Base-by-base conservation (phyloP, 192 early-diverging fungal species). In the Coemansia sp. region DNA sequence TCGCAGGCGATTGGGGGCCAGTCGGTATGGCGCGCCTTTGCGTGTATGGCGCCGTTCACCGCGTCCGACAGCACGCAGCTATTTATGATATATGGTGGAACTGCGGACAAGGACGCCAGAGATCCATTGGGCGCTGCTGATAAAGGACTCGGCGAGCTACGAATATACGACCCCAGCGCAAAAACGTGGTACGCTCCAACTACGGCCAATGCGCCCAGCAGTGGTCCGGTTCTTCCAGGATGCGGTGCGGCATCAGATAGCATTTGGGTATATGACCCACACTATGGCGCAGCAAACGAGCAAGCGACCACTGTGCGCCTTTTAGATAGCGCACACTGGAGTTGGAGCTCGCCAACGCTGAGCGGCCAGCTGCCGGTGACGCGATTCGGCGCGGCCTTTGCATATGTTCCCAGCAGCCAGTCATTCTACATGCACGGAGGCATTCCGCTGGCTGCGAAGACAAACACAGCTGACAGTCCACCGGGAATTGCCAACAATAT, bases 381-480 rank as follows among this genome's bases (percentile, higher is more conserved):
- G 32, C 52, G 58, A n/a, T 68, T 65, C 22, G 77, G 66, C 25
- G 62, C 62, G 15, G 77, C 64, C 0, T 69, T 65, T 40, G 62
- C 62, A 0, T 63, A 64, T 58, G 61, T 60, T 3, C 40, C 60
- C 0, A 21, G 49, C 32, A 58, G 40, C 9, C 48, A 58, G 19
- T 19, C 39, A 5, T 59, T 79, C 36, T 79, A 68, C 53, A 64
- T 79, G 41, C 66, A 74, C 53, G 77, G 70, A 45, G 77, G 77
- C 28, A 56, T 62, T 9, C 70, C 77, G 20, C 23, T 74, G 42
- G 43, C 45, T 27, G 56, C 28, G 19, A 39, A 46, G 11, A 50
- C 54, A 26, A 68, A 72, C 36, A 55, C 53, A 15, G 66, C 61
- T 22, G 60, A 50, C n/a, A 27, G 45, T 15, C 49, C 62, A 34